Evolutionary conservation across 768 basidiomycete genomes (phyloP).

Genomic region (Tricholoma sp.): DNA sequence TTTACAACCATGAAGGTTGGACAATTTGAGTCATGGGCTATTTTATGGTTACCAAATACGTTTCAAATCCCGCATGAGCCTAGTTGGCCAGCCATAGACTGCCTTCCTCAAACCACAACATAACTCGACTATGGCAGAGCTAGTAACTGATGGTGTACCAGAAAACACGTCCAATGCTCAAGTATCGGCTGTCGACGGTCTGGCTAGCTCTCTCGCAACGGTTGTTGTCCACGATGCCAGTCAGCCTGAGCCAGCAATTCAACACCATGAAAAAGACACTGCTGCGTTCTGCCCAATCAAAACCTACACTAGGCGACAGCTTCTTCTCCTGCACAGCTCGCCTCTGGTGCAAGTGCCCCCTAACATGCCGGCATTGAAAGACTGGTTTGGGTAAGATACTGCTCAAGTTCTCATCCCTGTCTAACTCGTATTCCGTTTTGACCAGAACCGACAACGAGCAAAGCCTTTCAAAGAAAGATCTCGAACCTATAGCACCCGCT

Average conservation of each 20-base stretch:
- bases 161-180: slow-evolving; percentile 3
- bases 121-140: slow-evolving; percentile 13
- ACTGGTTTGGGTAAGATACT: slow-evolving; percentile 79
- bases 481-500: slow-evolving; percentile 50
- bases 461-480: slow-evolving; percentile 61
- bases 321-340: slow-evolving; percentile 68
- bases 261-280: slow-evolving; percentile 21
- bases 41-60: slow-evolving; percentile 23
- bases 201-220: slow-evolving; percentile 27
- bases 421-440: slow-evolving; percentile 7
- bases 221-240: slow-evolving; percentile 19
- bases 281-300: slow-evolving; percentile 41
- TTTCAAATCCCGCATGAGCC: slow-evolving; percentile 34
- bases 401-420: slow-evolving; percentile 6
- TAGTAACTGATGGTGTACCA: slow-evolving; percentile 4
- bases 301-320: slow-evolving; percentile 65
- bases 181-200: slow-evolving; percentile 17
- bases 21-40: slow-evolving; percentile 11
- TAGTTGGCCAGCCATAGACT: slow-evolving; percentile 3
- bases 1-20: slow-evolving; percentile 8
- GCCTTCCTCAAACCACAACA: slow-evolving; percentile 5
- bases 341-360: slow-evolving; percentile 65
- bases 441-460: slow-evolving; percentile 58
- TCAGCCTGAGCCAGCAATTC: slow-evolving; percentile 7
- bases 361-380: slow-evolving; percentile 78